Percentiles rank a stretch among this genome's conserved stretches.
phyloP scores from a whole-genome alignment of 1,139 yeast species.

The Hemisphaericaspora lyxosophila region DNA sequence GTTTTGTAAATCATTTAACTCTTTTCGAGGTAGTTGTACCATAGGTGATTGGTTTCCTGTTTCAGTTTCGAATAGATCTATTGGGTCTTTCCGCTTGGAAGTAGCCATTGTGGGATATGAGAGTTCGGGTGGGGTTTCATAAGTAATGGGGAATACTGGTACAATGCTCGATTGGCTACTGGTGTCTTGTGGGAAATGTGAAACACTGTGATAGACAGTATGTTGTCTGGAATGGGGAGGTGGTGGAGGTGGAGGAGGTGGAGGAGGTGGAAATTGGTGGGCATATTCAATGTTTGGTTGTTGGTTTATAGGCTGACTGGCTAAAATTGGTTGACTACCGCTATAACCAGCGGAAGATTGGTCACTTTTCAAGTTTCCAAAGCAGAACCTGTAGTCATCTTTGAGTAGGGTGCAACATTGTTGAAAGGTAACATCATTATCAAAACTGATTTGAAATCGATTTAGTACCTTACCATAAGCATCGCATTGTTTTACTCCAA shows the following conservation, averaged over 20 bases:
- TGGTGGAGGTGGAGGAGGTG: too few species aligned
- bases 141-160: too few species aligned
- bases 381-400: too few species aligned
- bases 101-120: constrained; percentile 2
- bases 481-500: constrained; percentile 26
- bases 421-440: constrained; percentile 12
- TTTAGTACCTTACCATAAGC: constrained; percentile 19
- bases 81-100: too few species aligned
- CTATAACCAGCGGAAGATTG: background rate
- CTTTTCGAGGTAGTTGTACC: constrained; percentile 1
- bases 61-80: constrained; percentile 1
- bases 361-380: constrained; percentile 2
- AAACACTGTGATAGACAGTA: too few species aligned
- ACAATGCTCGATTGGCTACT: too few species aligned
- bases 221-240: too few species aligned
- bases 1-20: constrained; percentile 11
- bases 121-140: constrained; percentile 1
- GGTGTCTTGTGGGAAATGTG: too few species aligned
- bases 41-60: constrained; percentile 1
- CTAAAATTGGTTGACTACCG: constrained; percentile 1
- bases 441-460: constrained; percentile 22
- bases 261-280: too few species aligned
- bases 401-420: constrained; percentile 12
- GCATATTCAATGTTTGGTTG: too few species aligned
- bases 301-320: too few species aligned